Conservation (phyloP, 495 filamentous ascomycete genomes). For the Zalerion maritima region DNA sequence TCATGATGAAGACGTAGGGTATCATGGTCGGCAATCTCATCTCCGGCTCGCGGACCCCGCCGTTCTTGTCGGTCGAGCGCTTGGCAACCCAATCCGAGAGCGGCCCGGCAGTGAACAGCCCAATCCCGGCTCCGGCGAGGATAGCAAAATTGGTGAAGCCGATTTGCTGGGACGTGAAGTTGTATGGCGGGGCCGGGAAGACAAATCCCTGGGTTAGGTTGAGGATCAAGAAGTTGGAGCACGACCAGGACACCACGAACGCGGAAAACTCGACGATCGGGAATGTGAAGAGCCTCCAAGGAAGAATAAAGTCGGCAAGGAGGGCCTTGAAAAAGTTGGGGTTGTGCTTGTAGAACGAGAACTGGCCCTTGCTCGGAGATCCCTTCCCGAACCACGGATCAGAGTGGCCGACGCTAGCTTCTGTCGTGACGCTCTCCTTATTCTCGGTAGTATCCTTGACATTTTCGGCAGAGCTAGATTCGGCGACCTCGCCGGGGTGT, state of each 20-base stretch:
- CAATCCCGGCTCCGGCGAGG: constrained; percentile 37
- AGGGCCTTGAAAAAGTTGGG: constrained; percentile 20
- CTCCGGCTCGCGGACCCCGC: constrained; percentile 46
- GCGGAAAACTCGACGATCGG: constrained; percentile 49
- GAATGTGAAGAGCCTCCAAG: constrained; percentile 45
- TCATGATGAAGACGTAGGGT: constrained; percentile 43
- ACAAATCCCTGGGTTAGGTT: constrained; percentile 49
- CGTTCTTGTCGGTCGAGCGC: constrained; percentile 35
- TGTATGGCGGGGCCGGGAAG: constrained; percentile 47
- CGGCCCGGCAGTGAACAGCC: constrained; percentile 39
- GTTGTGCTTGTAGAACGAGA: constrained; percentile 26
- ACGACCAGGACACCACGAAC: constrained; percentile 49
- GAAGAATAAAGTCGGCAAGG: constrained; percentile 31
- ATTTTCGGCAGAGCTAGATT: constrained; percentile 1
- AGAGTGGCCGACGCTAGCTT: constrained; percentile 9
- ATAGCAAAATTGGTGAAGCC: constrained; percentile 34
- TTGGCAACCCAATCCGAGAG: constrained; percentile 42
- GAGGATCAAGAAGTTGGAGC: constrained; percentile 41
- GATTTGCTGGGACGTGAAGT: constrained; percentile 26
- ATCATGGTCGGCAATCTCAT: constrained; percentile 46
- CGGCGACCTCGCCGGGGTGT: constrained; percentile 3
- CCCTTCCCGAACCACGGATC: constrained; percentile 35
- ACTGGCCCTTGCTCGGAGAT: constrained; percentile 39
- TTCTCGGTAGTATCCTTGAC: neutral
- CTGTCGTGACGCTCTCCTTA: constrained; percentile 3